Percentiles rank a stretch among this genome's conserved stretches.
Evolutionary conservation across 2,329 filamentous ascomycete genomes (phyloP).

Genomic region (Alternaria dauci): DNA sequence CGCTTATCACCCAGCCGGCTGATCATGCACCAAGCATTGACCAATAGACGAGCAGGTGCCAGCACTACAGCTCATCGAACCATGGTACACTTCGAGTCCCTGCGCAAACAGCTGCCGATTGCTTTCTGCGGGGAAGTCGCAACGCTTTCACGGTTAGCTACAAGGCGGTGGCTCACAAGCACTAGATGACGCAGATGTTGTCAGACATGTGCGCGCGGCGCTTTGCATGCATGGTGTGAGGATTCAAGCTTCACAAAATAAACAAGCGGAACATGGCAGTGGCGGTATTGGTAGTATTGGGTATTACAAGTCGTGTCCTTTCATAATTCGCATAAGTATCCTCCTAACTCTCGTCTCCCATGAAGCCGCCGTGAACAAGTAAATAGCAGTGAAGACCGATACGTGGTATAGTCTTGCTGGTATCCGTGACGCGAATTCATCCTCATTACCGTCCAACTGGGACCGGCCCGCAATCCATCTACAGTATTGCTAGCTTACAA

Average conservation of each 20-base stretch:
- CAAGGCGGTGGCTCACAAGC: background rate
- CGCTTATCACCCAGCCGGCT: conserved; percentile 3
- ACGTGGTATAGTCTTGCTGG: conserved; percentile 24
- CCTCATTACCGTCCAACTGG: conserved; percentile 38
- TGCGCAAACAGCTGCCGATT: conserved; percentile 1
- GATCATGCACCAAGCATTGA: conserved; percentile 31
- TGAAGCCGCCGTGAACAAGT: conserved; percentile 29
- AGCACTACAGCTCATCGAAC: background rate
- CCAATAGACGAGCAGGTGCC: conserved; percentile 25
- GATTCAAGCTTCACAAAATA: background rate
- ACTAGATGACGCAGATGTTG: background rate
- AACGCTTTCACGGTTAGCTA: background rate
- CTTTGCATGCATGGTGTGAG: background rate
- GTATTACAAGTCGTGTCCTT: conserved; percentile 46
- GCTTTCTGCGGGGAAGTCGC: background rate
- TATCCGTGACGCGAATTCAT: conserved; percentile 29
- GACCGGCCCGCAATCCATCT: conserved; percentile 35
- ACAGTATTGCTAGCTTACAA: conserved; percentile 55
- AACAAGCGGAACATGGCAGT: conserved; percentile 16
- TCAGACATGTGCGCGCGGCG: background rate
- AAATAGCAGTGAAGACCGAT: conserved; percentile 25
- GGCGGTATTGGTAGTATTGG: conserved; percentile 33
- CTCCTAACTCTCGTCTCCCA: conserved; percentile 23
- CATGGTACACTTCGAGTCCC: background rate
- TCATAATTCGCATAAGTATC: conserved; percentile 48